Conservation (phyloP, 208 protist species). For the Wallacemonas sp. region DNA sequence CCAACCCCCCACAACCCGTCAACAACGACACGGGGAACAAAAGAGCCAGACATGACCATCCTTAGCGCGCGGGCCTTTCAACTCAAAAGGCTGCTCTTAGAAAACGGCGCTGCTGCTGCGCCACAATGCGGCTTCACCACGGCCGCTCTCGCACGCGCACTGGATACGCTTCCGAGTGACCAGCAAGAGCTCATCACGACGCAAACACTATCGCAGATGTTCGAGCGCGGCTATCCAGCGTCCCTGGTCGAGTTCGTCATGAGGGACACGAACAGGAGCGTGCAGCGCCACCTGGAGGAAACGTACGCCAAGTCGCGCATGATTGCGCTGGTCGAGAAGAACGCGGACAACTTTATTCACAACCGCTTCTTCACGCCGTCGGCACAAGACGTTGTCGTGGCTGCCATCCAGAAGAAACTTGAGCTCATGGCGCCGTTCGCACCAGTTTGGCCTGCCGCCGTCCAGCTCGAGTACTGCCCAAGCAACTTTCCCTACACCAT, state of each 20-base stretch:
- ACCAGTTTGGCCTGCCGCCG: constrained; percentile 60
- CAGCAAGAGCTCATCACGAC: constrained; percentile 20
- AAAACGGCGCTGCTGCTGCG: constrained; percentile 40
- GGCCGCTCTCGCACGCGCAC: constrained; percentile 23
- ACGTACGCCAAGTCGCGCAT: constrained; percentile 60
- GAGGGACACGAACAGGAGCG: constrained; percentile 36
- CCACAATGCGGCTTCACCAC: constrained; percentile 48
- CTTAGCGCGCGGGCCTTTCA: constrained; percentile 25
- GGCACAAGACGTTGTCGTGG: constrained; percentile 45
- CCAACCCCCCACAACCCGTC: background rate
- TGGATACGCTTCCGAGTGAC: constrained; percentile 24
- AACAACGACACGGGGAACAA: background rate
- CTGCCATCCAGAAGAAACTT: constrained; percentile 55
- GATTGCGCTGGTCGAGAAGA: constrained; percentile 43
- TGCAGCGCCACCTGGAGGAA: constrained; percentile 44
- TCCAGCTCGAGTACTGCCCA: constrained; percentile 60
- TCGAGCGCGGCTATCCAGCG: constrained; percentile 61
- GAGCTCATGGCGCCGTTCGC: constrained; percentile 42
- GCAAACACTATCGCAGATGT: constrained; percentile 35
- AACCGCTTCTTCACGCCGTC: constrained; percentile 41
- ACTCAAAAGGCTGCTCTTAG: constrained; percentile 39
- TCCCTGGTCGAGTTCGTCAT: constrained; percentile 72
- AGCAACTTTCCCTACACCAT: constrained; percentile 71
- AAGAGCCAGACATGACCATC: constrained; percentile 13
- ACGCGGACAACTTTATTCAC: constrained; percentile 54